phyloP scores from a whole-genome alignment of 2,329 filamentous ascomycete species.

The Plectosphaerella sp. region DNA sequence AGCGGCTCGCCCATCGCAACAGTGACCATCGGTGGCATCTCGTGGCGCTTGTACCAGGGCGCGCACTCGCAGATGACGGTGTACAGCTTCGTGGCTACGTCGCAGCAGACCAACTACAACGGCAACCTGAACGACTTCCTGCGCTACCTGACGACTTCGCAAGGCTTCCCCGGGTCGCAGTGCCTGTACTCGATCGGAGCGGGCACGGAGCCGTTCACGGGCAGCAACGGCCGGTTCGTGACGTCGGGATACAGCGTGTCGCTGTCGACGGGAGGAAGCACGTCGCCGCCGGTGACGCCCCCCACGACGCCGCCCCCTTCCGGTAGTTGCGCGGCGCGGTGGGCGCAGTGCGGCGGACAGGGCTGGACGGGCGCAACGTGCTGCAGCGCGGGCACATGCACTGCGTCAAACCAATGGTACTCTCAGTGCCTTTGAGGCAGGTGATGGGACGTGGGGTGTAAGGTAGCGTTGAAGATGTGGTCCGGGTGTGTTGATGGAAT shows the following conservation, averaged over 20 bases:
- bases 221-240: constrained; percentile 28
- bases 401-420: constrained; percentile 19
- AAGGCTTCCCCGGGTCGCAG: constrained; percentile 43
- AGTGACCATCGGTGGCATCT: constrained; percentile 43
- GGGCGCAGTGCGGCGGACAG: constrained; percentile 17
- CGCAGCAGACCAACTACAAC: constrained; percentile 41
- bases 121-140: constrained; percentile 54
- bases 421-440: constrained; percentile 24
- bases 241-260: constrained; percentile 8
- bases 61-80: constrained; percentile 53
- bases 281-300: background rate
- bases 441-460: too few species aligned
- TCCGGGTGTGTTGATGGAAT: too few species aligned
- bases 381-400: constrained; percentile 22
- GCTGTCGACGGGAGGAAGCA: background rate
- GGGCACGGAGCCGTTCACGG: constrained; percentile 54
- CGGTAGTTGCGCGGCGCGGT: constrained; percentile 9
- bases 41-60: constrained; percentile 53
- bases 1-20: constrained; percentile 49
- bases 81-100: constrained; percentile 42
- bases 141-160: constrained; percentile 41
- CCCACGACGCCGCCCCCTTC: background rate
- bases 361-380: constrained; percentile 19
- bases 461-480: background rate
- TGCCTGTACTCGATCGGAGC: constrained; percentile 49